Base-by-base conservation (phyloP, 805 yeast species). In the Scheffersomyces amazonensis region DNA sequence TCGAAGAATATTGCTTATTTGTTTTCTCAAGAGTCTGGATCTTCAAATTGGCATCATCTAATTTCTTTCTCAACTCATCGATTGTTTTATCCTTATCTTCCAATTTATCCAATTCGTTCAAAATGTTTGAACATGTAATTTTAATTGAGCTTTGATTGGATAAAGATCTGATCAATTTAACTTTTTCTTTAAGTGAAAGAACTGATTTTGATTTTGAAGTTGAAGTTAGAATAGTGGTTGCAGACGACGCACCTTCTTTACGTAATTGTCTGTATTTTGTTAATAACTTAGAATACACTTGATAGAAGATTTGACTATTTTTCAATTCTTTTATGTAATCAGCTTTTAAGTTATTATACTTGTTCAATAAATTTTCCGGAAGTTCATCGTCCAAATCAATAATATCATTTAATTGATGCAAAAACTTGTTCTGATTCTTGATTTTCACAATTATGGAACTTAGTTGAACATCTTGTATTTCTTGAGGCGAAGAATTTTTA, bases 251-350 rank as follows among this genome's bases (percentile, higher is more conserved):
- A 4, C 20, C 5, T 3, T n/a, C 8, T 8, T n/a, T 18, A 34
- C 47, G 53, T 32, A 59, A 42, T 13, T 44, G 43, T 12, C 55
- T 44, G 38, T 64, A 63, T 39, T 62, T 61, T 24, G 52, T 36
- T 20, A 58, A 53, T 13, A 66, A 44, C 40, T 49, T 50, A 25
- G 58, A 47, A 43, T 65, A 66, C 8, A 60, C 58, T 32, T 59
- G 48, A 40, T 61, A 62, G 34, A 66, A 54, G 4, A 38, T 39
- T 40, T 55, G 57, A 15, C 56, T 52, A 16, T 48, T 54, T 18
- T 44, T 46, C 19, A 63, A 43, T 39, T 66, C 70, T 3, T 47
- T 47, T 3, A 63, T 40, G 38, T 57, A 62, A 23, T 58, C 61
- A 13, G 46, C 34, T 39, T 51, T 49, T 30, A 67, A 43, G 18